Base-by-base conservation (phyloP, 1,139 yeast genomes). In the Saccharomyces hybrid region DNA sequence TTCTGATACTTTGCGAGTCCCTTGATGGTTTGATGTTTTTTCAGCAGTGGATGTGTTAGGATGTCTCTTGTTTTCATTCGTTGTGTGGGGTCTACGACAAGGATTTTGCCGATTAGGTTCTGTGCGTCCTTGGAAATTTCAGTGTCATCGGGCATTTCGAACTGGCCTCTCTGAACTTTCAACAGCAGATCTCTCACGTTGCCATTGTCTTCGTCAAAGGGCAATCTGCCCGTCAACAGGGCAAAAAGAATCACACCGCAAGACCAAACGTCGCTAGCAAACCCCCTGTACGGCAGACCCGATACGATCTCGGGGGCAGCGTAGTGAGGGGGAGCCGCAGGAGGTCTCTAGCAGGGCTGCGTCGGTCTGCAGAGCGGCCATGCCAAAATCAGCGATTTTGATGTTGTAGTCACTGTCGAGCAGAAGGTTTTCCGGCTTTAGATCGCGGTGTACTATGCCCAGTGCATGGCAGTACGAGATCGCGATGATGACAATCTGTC, bases 271-370 rank as follows among this genome's bases (percentile, higher is more conserved):
- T 93, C 99, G 34, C 95, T 84, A 31, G 97, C 97, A 19, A 96
- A 93, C 14, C 99, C 99, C 68, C 93, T 98, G 70, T 93, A 93
- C 57, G 83, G 87, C 60, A 86, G 82, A 48, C 99, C 99, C 9
- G 96, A 88, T 3, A 93, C 97, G 61, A 93, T 93, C 71, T 93
- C 99, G 0, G 99, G 99, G 11, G 97, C 88, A 1, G 99, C 99
- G 72, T 93, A 93, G 72, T 93, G 99, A n/a, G 21, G 99, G 99
- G 24, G 97, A 89, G 1, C 99, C 99, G 73, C 99, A 93, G 38
- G 95, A 86, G 1, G 99, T 93, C 70, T 91, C 97, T 55, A 93
- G 77, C 67, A 93, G 75, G 64, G 86, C 81, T 63, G 86, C 95
- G 55, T 82, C 80, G 46, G 95, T 85, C 71, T 93, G 98, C 51